Base-by-base conservation (phyloP, 2,329 filamentous ascomycete species). In the Pseudomassariella vexata region DNA sequence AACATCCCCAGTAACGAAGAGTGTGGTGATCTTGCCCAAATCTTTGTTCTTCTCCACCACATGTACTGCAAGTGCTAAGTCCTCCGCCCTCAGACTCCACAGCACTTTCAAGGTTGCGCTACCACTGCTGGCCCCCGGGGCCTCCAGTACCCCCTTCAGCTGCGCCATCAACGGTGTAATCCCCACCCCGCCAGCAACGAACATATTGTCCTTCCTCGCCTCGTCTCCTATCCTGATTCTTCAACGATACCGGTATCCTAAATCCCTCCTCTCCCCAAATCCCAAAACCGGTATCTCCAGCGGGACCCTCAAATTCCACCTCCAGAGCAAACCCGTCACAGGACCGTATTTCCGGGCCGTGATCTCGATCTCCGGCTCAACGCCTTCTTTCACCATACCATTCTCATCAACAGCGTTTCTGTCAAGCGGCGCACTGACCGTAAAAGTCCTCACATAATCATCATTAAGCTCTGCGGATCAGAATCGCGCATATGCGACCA, bases 401-500 rank as follows among this genome's bases (percentile, higher is more conserved):
- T 25, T 39, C 7, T 9, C 9, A 8, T 15, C 40, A 5, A 32
- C 28, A 7, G 6, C 19, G 3, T 52, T 50, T 3, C 42, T 37
- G 2, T 50, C 37, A 1, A 74, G 42, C 0, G 79, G 74, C 2
- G 63, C 56, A 3, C 72, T 85, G 2, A 94, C 70, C 2, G 87
- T 94, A 49, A 94, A 94, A 0, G 86, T 94, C 18, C 87, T 68
- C 5, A 92, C 66, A 40, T 77, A 89, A 51, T 95, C 86, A 50
- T 94, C 87, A 46, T 94, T 95, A 11, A 94, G 45, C 78, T 84
- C 41, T 70, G 70, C 5, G 87, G 87, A 43, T 94, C 85, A 36
- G 83, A 76, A 41, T 94, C 80, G 3, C 78, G 68, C 87, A 94
- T 94, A 52, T 94, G 88, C 29, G 70, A 75, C 55, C 87, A 94